Percentiles rank a stretch among this genome's conserved stretches.
These are phyloP conservation scores for Solanum aculeatissimum DNA, from an alignment of 305 asterid genomes.

Conservation along the genomic window DNA sequence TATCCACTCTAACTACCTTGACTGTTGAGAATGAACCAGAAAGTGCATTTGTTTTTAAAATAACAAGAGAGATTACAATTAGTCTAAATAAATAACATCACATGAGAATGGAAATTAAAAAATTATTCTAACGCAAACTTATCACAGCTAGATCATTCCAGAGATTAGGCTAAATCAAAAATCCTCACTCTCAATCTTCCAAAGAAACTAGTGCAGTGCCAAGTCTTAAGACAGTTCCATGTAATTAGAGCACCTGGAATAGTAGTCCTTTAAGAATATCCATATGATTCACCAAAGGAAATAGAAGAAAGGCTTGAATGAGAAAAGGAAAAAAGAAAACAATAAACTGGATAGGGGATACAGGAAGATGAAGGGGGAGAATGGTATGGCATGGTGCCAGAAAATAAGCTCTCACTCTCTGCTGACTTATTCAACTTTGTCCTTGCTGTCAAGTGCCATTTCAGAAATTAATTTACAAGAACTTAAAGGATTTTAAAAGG, in stretches of 20 bases:
- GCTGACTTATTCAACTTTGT: not conserved
- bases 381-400: not conserved
- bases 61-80: not conserved
- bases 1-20: not conserved
- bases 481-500: not conserved
- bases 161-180: not conserved
- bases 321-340: not conserved
- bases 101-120: not conserved
- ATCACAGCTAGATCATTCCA: not conserved
- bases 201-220: not conserved
- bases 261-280: not conserved
- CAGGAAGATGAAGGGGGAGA: not conserved
- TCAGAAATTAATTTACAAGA: not conserved
- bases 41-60: not conserved
- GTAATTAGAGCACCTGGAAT: not conserved
- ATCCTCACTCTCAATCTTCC: not conserved
- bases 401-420: not conserved
- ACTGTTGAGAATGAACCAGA: not conserved
- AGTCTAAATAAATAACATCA: not conserved
- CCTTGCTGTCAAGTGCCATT: not conserved
- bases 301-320: not conserved
- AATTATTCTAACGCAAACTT: not conserved
- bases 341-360: not conserved
- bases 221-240: not conserved
- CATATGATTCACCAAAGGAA: not conserved